phyloP scores from a whole-genome alignment of 2,329 filamentous ascomycete species.

The Pseudocercospora musae region DNA sequence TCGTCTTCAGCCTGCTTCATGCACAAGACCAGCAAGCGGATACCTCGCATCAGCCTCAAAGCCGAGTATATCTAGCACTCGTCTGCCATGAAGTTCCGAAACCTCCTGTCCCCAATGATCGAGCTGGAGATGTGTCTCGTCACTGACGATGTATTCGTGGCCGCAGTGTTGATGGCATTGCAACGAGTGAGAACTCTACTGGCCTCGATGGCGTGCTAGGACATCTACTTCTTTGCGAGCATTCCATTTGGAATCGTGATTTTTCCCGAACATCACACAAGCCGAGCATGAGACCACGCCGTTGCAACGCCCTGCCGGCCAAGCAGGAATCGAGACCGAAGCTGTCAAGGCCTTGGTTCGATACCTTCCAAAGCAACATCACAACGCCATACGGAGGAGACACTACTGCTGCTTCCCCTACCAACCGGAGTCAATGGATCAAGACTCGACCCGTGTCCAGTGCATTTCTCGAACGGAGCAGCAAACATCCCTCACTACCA shows the following conservation, averaged over 20 bases:
- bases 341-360: neutral
- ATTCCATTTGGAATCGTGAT: neutral
- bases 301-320: neutral
- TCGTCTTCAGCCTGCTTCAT: neutral
- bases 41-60: too few species aligned
- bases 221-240: conserved; percentile 3
- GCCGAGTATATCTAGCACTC: too few species aligned
- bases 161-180: neutral
- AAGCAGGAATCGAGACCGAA: conserved; percentile 2
- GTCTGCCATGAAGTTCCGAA: too few species aligned
- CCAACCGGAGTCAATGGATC: neutral
- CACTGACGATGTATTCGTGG: too few species aligned
- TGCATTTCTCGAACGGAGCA: neutral
- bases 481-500: too few species aligned
- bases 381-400: neutral
- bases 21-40: neutral
- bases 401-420: neutral
- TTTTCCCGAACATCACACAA: conserved; percentile 5
- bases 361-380: neutral
- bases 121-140: too few species aligned
- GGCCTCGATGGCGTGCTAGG: neutral
- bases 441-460: neutral
- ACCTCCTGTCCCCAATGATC: too few species aligned
- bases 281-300: neutral
- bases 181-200: neutral